Conservation (phyloP, 129 eudicot species). For the Flaveria bidentis region DNA sequence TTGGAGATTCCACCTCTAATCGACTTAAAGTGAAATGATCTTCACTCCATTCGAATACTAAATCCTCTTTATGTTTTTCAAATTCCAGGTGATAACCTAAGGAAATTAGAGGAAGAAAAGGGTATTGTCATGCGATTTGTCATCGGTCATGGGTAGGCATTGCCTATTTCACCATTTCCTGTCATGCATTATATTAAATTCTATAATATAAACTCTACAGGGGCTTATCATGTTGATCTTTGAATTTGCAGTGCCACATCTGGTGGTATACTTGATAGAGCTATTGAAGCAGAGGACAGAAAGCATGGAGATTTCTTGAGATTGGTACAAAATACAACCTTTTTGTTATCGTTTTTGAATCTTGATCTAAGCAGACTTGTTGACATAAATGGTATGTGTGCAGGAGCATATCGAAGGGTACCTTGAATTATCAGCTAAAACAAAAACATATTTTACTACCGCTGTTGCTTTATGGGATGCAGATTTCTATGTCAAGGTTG, state of each 20-base stretch:
- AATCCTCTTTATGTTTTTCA: constrained; percentile 12
- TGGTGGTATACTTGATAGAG: constrained; percentile 87
- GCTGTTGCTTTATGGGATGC: constrained; percentile 94
- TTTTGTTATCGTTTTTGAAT: constrained; percentile 1
- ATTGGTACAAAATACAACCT: constrained; percentile 50
- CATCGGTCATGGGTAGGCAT: constrained; percentile 89
- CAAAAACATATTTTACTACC: constrained; percentile 76
- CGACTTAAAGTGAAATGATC: not conserved
- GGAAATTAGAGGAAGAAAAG: constrained; percentile 94
- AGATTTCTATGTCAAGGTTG: constrained; percentile 90
- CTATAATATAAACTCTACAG: not conserved
- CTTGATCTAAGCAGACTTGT: not conserved
- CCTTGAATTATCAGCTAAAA: constrained; percentile 86
- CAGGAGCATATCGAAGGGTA: constrained; percentile 95
- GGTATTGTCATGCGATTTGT: constrained; percentile 90
- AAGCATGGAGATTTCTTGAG: constrained; percentile 88
- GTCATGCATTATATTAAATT: not conserved
- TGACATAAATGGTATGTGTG: constrained; percentile 13
- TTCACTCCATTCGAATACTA: not conserved
- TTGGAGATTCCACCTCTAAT: not conserved
- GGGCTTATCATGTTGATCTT: not conserved
- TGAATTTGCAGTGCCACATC: constrained; percentile 62
- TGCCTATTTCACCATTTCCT: not conserved
- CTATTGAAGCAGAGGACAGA: constrained; percentile 87
- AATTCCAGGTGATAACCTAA: constrained; percentile 68